A percentile compares a stretch with the other conserved stretches of the same genome.
Evolutionary conservation across 129 eudicot species (phyloP).

Genomic region (Chrysanthemum makinoi): DNA sequence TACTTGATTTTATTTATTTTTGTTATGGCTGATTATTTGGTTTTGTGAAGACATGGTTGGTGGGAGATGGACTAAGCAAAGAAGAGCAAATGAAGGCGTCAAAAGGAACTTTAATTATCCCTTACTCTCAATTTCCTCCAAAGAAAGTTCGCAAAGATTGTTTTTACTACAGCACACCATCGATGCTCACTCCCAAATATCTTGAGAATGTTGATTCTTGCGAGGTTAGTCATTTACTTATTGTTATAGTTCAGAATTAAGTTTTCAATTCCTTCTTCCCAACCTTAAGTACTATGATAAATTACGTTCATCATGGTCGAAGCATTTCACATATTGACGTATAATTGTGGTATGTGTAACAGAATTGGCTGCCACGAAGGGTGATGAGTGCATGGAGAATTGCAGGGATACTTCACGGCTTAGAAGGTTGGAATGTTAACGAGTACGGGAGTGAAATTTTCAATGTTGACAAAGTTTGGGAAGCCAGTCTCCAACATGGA

Average conservation of each 20-base stretch:
- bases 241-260: neutral
- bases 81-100: constrained; percentile 65
- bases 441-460: constrained; percentile 58
- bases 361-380: constrained; percentile 91
- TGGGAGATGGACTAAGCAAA: constrained; percentile 67
- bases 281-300: neutral
- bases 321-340: neutral
- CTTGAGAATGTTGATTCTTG: constrained; percentile 79
- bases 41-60: constrained; percentile 65
- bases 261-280: neutral
- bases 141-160: constrained; percentile 67
- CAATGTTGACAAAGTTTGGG: constrained; percentile 58
- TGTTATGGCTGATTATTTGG: neutral
- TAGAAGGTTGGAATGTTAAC: constrained; percentile 65
- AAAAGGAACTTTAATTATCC: constrained; percentile 75
- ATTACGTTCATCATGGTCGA: neutral
- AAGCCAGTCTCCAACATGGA: constrained; percentile 64
- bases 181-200: constrained; percentile 67
- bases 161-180: constrained; percentile 68
- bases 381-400: constrained; percentile 84
- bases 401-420: constrained; percentile 75
- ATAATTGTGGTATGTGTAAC: neutral
- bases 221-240: constrained; percentile 51
- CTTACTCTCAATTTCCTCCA: constrained; percentile 79
- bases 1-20: neutral